phyloP scores from a whole-genome alignment of 164 flowering plant species.

The Tinospora cordifolia region DNA sequence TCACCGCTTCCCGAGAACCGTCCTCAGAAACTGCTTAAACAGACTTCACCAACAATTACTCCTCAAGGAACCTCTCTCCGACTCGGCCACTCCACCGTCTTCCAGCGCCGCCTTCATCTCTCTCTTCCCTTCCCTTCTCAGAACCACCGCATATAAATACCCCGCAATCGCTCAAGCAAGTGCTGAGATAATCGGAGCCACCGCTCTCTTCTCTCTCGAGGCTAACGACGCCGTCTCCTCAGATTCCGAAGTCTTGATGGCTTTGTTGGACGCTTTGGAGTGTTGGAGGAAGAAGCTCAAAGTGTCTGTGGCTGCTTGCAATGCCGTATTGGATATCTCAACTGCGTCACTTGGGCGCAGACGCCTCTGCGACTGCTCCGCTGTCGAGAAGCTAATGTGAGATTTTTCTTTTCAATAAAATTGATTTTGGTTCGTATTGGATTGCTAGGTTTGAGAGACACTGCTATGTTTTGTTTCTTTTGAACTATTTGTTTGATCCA shows the following conservation, averaged over 20 bases:
- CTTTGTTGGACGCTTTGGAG: constrained; percentile 23
- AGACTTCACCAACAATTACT: constrained; percentile 18
- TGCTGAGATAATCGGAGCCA: constrained; percentile 44
- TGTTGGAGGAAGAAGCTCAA: constrained; percentile 9
- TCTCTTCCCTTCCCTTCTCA: constrained; percentile 38
- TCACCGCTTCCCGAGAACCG: constrained; percentile 10
- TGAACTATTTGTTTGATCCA: not conserved
- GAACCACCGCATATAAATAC: not conserved
- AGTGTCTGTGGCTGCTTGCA: constrained; percentile 35
- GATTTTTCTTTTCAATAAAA: constrained; percentile 18
- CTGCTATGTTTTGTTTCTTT: not conserved
- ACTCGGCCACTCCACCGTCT: not conserved
- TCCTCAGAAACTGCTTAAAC: constrained; percentile 28
- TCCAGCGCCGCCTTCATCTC: constrained; percentile 25
- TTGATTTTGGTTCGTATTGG: not conserved
- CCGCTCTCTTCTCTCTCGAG: constrained; percentile 38
- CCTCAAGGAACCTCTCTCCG: constrained; percentile 8
- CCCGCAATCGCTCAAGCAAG: constrained; percentile 8
- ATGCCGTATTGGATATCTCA: constrained; percentile 56
- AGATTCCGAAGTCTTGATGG: constrained; percentile 35
- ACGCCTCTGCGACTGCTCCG: constrained; percentile 25
- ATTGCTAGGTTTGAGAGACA: not conserved
- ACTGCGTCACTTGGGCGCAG: constrained; percentile 36
- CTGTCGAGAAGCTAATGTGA: constrained; percentile 47
- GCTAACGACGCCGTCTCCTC: constrained; percentile 36